Conservation (phyloP, 2,329 filamentous ascomycete genomes). For the Cercospora citrullina region DNA sequence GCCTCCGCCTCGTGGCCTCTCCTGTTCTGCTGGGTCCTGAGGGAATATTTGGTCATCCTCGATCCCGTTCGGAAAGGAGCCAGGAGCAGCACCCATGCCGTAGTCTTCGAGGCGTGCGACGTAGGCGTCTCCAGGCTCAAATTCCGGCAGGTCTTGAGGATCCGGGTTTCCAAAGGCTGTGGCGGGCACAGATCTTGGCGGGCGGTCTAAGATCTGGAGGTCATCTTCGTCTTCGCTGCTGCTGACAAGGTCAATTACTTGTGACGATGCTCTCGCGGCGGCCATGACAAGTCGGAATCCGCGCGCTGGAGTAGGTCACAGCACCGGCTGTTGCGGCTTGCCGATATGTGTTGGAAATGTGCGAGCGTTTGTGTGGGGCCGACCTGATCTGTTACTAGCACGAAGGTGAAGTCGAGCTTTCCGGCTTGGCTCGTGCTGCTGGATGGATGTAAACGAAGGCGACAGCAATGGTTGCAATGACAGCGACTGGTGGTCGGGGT, state of each 20-base stretch:
- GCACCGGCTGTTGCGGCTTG: background rate
- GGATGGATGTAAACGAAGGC: background rate
- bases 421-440: background rate
- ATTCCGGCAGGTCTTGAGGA: background rate
- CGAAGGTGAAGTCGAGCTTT: background rate
- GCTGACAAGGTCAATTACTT: slow-evolving; percentile 31
- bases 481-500: background rate
- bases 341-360: background rate
- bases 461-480: background rate
- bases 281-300: background rate
- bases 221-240: slow-evolving; percentile 29
- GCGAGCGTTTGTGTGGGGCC: background rate
- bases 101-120: background rate
- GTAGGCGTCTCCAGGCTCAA: background rate
- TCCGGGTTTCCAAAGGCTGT: background rate
- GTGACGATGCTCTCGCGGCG: slow-evolving; percentile 8
- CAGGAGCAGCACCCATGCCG: background rate
- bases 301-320: background rate
- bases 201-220: background rate
- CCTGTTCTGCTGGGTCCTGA: background rate
- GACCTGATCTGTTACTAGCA: background rate
- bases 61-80: background rate
- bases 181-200: background rate
- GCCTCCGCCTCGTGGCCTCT: background rate
- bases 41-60: background rate